Base-by-base conservation (phyloP, 148 eudicot species). In the Spergularia marina region DNA sequence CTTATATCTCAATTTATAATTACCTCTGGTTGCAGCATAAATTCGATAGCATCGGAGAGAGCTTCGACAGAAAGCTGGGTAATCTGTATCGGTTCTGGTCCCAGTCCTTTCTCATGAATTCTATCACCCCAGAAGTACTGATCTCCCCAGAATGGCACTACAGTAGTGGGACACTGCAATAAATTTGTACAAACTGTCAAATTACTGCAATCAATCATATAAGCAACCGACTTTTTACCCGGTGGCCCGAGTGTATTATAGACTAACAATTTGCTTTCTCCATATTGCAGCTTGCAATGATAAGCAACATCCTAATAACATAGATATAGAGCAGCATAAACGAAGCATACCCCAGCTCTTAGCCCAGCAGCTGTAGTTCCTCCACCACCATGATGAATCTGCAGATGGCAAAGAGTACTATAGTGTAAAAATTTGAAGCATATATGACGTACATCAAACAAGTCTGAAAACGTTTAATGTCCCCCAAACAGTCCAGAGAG, bases 371-470 rank as follows among this genome's bases (percentile, higher is more conserved):
- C 98, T 57, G 96, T 95, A 56, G 98, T 95, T 78, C 97, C 98
- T 53, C 94, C 98, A 60, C 98, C 98, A 51, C 98, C 98, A 82
- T 95, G 98, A 75, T 95, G 98, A 73, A 88, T 87, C 96, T 91
- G 77, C 56, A 82, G 49, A 47, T 75, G 57, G 65, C 25, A 61
- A 59, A 65, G 4, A 20, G 36, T 23, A 17, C 52, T 10, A 17
- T 4, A 39, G 41, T n/a, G 61, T 18, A 7, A 40, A 3, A 10
- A 23, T 41, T 53, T 30, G 21, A 80, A 51, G 47, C 57, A 64
- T 13, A 55, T 9, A 18, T 69, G 3, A 30, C 2, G 36, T 30
- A 30, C 2, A 30, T 30, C 4, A 2, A 30, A 30, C 36, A 30
- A 30, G 36, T 3, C 4, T 30, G 2, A 30, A 30, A 30, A 30